phyloP scores from a whole-genome alignment of 2,329 filamentous ascomycete genomes.

The Neodidymelliopsis sp. region DNA sequence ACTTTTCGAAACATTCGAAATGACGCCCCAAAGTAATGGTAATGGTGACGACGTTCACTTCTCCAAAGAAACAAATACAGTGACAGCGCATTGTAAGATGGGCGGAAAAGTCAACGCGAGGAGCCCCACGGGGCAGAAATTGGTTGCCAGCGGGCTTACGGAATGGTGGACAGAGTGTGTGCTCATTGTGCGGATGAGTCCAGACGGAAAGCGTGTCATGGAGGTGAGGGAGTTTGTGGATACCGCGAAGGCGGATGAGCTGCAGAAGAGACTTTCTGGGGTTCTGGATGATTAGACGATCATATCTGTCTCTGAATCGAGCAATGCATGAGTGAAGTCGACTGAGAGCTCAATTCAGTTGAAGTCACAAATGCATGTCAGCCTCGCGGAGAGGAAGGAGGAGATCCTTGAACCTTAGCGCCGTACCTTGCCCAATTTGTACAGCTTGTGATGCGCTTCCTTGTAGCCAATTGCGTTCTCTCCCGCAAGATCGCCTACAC shows the following conservation, averaged over 20 bases:
- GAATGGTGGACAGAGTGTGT: slow-evolving; percentile 41
- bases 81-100: slow-evolving; percentile 48
- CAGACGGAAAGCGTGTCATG: slow-evolving; percentile 31
- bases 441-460: not conserved
- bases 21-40: slow-evolving; percentile 48
- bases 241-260: slow-evolving; percentile 46
- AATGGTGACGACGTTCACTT: slow-evolving; percentile 41
- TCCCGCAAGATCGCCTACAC: not conserved
- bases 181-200: slow-evolving; percentile 33
- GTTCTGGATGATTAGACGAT: slow-evolving; percentile 34
- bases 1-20: slow-evolving; percentile 52
- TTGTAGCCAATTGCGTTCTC: not conserved
- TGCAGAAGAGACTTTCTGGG: slow-evolving; percentile 49
- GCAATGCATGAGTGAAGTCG: not conserved
- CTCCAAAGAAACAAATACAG: slow-evolving; percentile 36
- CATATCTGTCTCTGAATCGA: too few species aligned
- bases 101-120: slow-evolving; percentile 30
- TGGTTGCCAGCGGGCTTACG: slow-evolving; percentile 24
- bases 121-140: slow-evolving; percentile 24
- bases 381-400: not conserved
- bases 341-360: not conserved
- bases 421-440: not conserved
- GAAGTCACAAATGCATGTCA: not conserved
- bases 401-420: not conserved
- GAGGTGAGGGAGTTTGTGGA: slow-evolving; percentile 53